A percentile compares a stretch with the other conserved stretches of the same genome.
Evolutionary conservation across 306 rosid genomes (phyloP).

Genomic region (Ceratonia siliqua): DNA sequence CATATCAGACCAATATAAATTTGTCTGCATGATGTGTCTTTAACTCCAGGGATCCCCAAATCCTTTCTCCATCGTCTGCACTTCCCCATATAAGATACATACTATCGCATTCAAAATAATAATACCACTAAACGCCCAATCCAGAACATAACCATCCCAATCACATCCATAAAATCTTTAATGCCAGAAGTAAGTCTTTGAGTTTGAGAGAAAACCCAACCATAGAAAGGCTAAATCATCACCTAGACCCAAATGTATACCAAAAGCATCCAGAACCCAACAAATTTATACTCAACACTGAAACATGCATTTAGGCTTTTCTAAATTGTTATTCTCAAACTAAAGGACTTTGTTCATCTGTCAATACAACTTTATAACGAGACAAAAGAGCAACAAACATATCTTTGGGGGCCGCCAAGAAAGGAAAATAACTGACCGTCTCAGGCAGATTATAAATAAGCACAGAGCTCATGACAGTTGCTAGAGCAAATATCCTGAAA

Average conservation of each 20-base stretch:
- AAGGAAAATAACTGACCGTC: conserved; percentile 59
- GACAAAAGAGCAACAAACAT: conserved; percentile 1
- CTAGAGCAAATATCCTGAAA: conserved; percentile 88
- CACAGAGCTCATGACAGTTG: conserved; percentile 92
- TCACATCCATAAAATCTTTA: neutral
- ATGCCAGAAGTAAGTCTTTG: neutral
- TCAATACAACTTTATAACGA: conserved; percentile 5
- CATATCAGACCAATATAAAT: neutral
- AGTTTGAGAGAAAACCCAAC: neutral
- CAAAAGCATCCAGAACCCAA: neutral
- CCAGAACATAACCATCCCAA: neutral
- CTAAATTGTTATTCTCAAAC: conserved; percentile 1
- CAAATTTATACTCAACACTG: neutral
- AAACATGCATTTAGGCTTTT: neutral
- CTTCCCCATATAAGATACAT: neutral
- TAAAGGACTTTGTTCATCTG: neutral
- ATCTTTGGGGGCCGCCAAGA: conserved; percentile 3
- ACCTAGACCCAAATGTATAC: neutral
- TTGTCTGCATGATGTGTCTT: neutral
- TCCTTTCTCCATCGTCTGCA: neutral
- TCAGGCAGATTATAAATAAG: conserved; percentile 90
- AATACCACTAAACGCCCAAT: neutral
- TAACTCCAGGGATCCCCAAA: neutral
- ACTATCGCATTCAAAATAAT: neutral
- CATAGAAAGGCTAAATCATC: neutral